Conservation (phyloP, 176 grass and related monocot species). For the Triticum turgidum region DNA sequence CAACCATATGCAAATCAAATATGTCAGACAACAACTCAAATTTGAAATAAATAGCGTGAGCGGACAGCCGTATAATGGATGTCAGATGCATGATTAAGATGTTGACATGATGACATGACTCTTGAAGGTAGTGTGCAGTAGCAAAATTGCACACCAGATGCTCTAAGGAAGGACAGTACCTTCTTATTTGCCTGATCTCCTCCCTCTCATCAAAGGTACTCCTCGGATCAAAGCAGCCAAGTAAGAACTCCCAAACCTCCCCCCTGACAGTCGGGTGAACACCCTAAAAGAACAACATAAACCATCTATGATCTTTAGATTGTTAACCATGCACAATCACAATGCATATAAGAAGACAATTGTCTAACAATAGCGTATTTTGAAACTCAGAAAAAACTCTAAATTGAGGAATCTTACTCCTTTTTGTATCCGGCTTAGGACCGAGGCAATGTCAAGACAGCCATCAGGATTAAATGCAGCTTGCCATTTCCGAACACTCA, state of each 20-base stretch:
- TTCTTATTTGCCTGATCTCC: conserved; percentile 85
- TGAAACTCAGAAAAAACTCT: not conserved
- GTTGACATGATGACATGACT: not conserved
- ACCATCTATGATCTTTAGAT: conserved; percentile 24
- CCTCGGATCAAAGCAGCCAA: conserved; percentile 95
- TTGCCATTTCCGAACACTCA: conserved; percentile 88
- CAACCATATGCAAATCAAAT: conserved; percentile 6
- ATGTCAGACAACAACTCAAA: not conserved
- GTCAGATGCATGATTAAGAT: not conserved
- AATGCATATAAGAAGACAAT: conserved; percentile 12
- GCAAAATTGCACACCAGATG: not conserved
- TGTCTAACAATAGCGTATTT: not conserved
- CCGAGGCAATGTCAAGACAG: conserved; percentile 86
- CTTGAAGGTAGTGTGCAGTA: not conserved
- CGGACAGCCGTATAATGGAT: conserved; percentile 6
- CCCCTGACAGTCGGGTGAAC: conserved; percentile 97
- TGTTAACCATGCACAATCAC: not conserved
- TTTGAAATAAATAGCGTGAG: not conserved
- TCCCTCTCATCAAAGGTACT: conserved; percentile 92
- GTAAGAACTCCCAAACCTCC: conserved; percentile 95
- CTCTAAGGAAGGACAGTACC: conserved; percentile 52
- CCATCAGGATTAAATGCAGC: conserved; percentile 90
- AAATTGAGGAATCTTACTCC: conserved; percentile 55
- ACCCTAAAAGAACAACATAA: conserved; percentile 55
- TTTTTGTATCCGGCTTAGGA: conserved; percentile 89